Evolutionary conservation across 2,329 filamentous ascomycete species (phyloP).

Genomic region (Calonectria pseudoturangicola): DNA sequence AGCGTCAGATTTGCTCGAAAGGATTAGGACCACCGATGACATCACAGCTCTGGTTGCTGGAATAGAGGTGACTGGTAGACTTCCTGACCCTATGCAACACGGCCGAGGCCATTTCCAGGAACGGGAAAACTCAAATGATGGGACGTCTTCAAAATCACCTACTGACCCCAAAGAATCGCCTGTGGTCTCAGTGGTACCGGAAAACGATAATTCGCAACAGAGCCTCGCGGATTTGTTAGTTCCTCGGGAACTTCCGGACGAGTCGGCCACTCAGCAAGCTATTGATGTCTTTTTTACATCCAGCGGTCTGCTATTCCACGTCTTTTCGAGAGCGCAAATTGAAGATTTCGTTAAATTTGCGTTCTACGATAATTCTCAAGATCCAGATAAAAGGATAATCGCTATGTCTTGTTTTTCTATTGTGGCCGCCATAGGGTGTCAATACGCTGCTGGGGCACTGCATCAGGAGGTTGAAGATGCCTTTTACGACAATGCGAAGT

Average conservation of each 20-base stretch:
- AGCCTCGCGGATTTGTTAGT: background rate
- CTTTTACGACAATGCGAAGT: conserved; percentile 39
- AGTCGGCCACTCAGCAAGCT: background rate
- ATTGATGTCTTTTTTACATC: conserved; percentile 36
- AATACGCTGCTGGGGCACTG: conserved; percentile 29
- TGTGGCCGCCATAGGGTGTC: conserved; percentile 36
- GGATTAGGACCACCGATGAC: background rate
- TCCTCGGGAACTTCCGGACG: background rate
- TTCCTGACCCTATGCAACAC: background rate
- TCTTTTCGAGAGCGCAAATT: conserved; percentile 34
- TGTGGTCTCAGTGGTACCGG: too few species aligned
- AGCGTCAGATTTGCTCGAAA: background rate
- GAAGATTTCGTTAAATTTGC: background rate
- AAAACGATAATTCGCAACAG: background rate
- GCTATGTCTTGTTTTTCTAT: conserved; percentile 31
- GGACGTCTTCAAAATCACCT: background rate
- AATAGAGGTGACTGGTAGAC: background rate
- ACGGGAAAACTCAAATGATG: background rate
- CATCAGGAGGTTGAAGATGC: conserved; percentile 10
- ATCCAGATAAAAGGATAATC: conserved; percentile 8
- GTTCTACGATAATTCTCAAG: background rate
- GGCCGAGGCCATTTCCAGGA: background rate
- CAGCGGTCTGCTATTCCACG: conserved; percentile 41
- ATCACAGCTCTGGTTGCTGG: background rate
- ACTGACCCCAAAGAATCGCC: too few species aligned